Conservation (phyloP, 2,329 filamentous ascomycete species). For the Penicillium aurantiogriseum region DNA sequence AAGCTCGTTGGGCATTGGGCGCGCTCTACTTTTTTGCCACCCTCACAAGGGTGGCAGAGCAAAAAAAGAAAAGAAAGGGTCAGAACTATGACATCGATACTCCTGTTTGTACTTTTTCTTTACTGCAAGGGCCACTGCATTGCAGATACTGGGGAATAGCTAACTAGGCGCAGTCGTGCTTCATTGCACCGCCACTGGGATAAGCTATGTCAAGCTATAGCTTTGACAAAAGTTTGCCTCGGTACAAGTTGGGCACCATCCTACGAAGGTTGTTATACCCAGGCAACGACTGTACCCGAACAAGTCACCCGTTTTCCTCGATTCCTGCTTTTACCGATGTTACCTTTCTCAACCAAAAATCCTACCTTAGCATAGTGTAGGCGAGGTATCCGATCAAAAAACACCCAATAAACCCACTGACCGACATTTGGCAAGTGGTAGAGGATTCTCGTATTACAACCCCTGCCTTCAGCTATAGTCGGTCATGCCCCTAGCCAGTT, state of each 20-base stretch:
- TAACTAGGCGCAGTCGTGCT: neutral
- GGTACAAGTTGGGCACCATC: neutral
- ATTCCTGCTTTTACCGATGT: neutral
- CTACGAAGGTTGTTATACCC: neutral
- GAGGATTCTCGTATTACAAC: neutral
- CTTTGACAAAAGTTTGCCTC: neutral
- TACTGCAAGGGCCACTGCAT: neutral
- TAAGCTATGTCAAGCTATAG: neutral
- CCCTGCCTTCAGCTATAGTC: neutral
- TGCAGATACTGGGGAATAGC: neutral
- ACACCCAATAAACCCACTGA: neutral
- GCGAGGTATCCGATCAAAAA: neutral
- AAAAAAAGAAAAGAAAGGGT: neutral
- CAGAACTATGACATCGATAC: neutral
- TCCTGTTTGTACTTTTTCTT: neutral
- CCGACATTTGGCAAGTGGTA: neutral
- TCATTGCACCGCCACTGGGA: neutral
- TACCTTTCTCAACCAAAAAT: neutral
- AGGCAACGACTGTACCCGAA: neutral
- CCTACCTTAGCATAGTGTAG: neutral
- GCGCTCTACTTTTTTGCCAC: neutral
- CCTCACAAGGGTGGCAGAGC: neutral
- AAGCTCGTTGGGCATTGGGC: neutral
- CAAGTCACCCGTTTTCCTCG: neutral
- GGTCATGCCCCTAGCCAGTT: neutral